These are phyloP conservation scores for Monascus purpureus DNA, from an alignment of 495 filamentous ascomycete species.

Conservation along the genomic window DNA sequence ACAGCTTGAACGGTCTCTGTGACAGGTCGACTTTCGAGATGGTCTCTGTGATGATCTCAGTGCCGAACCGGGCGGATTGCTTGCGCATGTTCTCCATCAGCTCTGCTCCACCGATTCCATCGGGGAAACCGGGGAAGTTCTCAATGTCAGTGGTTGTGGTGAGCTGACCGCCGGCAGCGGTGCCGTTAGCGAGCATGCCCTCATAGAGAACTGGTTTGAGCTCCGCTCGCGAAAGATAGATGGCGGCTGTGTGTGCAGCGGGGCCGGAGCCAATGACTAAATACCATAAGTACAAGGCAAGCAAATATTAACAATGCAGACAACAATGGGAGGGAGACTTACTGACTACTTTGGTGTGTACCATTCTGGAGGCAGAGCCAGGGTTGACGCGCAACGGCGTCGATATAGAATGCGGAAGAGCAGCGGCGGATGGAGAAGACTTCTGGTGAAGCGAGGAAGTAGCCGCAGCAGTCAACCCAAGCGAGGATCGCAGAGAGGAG, in stretches of 20 bases:
- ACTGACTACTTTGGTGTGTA: slow-evolving; percentile 74
- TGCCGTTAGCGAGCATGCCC: slow-evolving; percentile 93
- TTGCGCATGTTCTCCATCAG: slow-evolving; percentile 93
- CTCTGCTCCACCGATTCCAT: slow-evolving; percentile 68
- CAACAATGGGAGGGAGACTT: slow-evolving; percentile 16
- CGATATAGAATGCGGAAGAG: slow-evolving; percentile 20
- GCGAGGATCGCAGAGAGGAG: slow-evolving; percentile 45
- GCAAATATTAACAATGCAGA: slow-evolving; percentile 15
- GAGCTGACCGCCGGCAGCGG: slow-evolving; percentile 88
- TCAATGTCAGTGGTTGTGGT: slow-evolving; percentile 97
- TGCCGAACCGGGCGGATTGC: slow-evolving; percentile 85
- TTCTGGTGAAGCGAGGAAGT: slow-evolving; percentile 49
- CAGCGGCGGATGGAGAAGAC: slow-evolving; percentile 29
- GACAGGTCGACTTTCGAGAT: slow-evolving; percentile 79
- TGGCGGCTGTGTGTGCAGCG: slow-evolving; percentile 89
- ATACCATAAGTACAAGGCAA: slow-evolving; percentile 1
- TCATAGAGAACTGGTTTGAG: slow-evolving; percentile 84
- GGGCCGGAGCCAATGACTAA: slow-evolving; percentile 80
- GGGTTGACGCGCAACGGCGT: slow-evolving; percentile 31
- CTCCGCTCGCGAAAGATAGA: slow-evolving; percentile 91
- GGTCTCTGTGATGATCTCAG: slow-evolving; percentile 82
- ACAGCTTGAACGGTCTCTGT: slow-evolving; percentile 78
- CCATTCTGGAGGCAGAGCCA: slow-evolving; percentile 35
- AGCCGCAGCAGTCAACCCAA: slow-evolving; percentile 46
- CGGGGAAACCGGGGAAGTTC: slow-evolving; percentile 91